Evolutionary conservation across 2,329 filamentous ascomycete genomes (phyloP), one percentile per base, ranked within the genome.

Genomic region (Penicillium sp.): DNA sequence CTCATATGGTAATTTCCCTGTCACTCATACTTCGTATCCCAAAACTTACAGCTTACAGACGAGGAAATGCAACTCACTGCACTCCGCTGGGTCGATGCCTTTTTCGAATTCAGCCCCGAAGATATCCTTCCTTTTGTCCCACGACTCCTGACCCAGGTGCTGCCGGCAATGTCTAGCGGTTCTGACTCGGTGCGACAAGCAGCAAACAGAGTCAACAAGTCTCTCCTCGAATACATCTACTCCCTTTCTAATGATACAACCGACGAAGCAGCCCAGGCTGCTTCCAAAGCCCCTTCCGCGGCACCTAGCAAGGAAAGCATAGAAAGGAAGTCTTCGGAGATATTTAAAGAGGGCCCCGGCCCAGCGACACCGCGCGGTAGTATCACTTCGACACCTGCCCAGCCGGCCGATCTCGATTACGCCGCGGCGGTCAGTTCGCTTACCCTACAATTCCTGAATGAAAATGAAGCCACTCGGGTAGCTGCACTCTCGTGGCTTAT

Each of bases 51-150:
- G 5, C 53, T 18, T 12, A 25, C 66, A 85, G 91, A 96, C 66
- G 90, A 97, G 67, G 89, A 95, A 63, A 91, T 95, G 56, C 81
- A 96, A 39, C 78, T 96, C 33, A 95, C 95, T 46, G 90, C 91
- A 3, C 77, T 98, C 25, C 83, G 89, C 54, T 98, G 93, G 93
- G 90, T 98, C 56, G 90, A 96, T 58, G 88, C 87, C 52, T 96
- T 98, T 67, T 87, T 98, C 59, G 91, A 97, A 56, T 97, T 98
- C 40, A 96, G 91, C 61, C 92, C 93, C 0, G 93, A 96, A 66
- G 93, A 98, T 64, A 95, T 98, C 3, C 78, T 98, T 37, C 88
- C 88, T 3, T 97, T 97, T 68, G 93, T 95, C 0, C 95, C 95
- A 20, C 88, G 89, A 59, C 85, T 98, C 27, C 75, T 98, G 38